These are phyloP conservation scores for Zygoascus meyerae DNA, from an alignment of 1,139 yeast species.

Conservation along the genomic window DNA sequence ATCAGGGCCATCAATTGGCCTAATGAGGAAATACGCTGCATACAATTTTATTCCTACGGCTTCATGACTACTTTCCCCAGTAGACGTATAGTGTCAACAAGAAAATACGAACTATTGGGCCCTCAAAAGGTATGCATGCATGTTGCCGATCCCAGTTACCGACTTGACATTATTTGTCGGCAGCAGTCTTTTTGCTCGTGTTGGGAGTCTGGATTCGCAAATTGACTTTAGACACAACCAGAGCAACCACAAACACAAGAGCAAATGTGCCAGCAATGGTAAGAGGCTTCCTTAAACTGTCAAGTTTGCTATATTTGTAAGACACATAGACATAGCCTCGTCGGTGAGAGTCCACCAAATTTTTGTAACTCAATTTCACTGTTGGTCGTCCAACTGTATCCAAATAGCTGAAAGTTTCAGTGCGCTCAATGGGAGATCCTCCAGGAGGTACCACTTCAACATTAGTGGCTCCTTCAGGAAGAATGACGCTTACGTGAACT, in stretches of 20 bases:
- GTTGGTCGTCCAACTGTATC: conserved; percentile 83
- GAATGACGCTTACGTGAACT: conserved; percentile 55
- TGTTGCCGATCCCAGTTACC: no score
- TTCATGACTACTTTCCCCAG: no score
- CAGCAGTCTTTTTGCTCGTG: no score
- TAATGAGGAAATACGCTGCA: no score
- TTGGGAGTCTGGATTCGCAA: conserved; percentile 21
- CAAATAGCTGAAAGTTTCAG: conserved; percentile 50
- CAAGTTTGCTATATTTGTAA: conserved; percentile 54
- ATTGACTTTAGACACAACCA: conserved; percentile 43
- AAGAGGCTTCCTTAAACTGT: conserved; percentile 58
- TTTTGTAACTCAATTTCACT: conserved; percentile 54
- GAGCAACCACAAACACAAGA: conserved; percentile 54
- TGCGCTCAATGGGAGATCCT: conserved; percentile 31
- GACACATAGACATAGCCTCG: conserved; percentile 47
- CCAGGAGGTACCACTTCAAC: conserved; percentile 56
- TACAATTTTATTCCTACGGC: no score
- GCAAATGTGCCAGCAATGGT: conserved; percentile 61
- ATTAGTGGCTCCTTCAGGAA: conserved; percentile 84
- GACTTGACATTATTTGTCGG: no score
- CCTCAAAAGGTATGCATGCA: no score
- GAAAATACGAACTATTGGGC: no score
- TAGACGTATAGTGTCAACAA: no score
- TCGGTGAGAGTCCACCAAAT: conserved; percentile 66
- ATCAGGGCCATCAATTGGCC: no score